A percentile compares a stretch with the other conserved stretches of the same genome.
Evolutionary conservation across 192 early-diverging fungal genomes (phyloP).

Genomic region (Pilaira anomala): DNA sequence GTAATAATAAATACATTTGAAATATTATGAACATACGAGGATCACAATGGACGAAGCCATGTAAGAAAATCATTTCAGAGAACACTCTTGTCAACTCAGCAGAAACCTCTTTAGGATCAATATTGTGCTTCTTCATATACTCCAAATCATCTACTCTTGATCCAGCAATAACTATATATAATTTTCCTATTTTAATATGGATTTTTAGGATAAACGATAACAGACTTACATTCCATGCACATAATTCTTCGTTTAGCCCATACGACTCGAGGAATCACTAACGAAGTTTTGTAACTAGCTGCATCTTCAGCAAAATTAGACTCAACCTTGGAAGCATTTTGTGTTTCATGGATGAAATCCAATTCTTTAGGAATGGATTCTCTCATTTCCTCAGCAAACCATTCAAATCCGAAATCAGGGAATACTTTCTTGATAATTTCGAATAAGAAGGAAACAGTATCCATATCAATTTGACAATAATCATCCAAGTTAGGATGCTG

Average conservation of each 20-base stretch:
- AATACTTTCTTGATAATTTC: slow-evolving; percentile 65
- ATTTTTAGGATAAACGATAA: not conserved
- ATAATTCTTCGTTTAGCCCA: slow-evolving; percentile 75
- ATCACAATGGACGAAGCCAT: slow-evolving; percentile 88
- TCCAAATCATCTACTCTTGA: slow-evolving; percentile 72
- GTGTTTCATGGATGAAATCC: slow-evolving; percentile 78
- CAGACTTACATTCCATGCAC: slow-evolving; percentile 76
- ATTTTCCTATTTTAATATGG: not conserved
- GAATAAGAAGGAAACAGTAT: slow-evolving; percentile 63
- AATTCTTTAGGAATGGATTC: slow-evolving; percentile 80
- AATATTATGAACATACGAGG: slow-evolving; percentile 51
- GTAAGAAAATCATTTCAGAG: slow-evolving; percentile 89
- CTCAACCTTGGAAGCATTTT: slow-evolving; percentile 62
- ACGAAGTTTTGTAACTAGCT: slow-evolving; percentile 27
- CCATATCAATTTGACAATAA: slow-evolving; percentile 61
- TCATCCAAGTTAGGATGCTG: slow-evolving; percentile 85
- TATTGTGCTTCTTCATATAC: slow-evolving; percentile 65
- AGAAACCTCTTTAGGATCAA: slow-evolving; percentile 72
- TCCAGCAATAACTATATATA: slow-evolving; percentile 47
- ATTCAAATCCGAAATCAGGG: slow-evolving; percentile 85
- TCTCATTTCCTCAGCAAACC: slow-evolving; percentile 86
- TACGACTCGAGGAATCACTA: slow-evolving; percentile 77
- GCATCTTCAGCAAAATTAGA: slow-evolving; percentile 55
- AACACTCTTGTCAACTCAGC: slow-evolving; percentile 71
- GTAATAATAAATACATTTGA: not conserved